Conservation (phyloP, 768 basidiomycete species). For the Xanthoconium purpureum region DNA sequence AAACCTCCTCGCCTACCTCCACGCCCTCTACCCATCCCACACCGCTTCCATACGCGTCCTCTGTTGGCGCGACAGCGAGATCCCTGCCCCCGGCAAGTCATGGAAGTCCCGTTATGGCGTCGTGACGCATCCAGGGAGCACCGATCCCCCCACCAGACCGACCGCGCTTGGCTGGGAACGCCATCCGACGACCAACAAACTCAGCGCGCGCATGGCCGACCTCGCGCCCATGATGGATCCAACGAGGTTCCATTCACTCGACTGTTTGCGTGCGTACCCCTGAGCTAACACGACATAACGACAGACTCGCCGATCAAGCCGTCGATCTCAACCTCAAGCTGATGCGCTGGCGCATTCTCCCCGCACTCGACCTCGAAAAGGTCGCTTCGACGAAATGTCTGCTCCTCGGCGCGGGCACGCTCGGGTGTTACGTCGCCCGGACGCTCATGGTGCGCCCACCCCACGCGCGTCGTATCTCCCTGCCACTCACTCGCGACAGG, state of each 20-base stretch:
- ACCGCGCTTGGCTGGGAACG: conserved; percentile 94
- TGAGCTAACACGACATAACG: neutral
- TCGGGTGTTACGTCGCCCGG: conserved; percentile 94
- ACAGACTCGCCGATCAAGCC: conserved; percentile 88
- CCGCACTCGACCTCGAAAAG: conserved; percentile 83
- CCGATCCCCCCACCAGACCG: conserved; percentile 36
- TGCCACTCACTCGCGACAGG: conserved; percentile 43
- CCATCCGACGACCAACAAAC: conserved; percentile 73
- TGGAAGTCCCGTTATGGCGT: conserved; percentile 69
- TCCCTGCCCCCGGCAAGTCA: conserved; percentile 34
- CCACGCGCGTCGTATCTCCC: fast-evolving
- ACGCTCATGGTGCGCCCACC: conserved; percentile 65
- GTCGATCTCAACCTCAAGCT: conserved; percentile 97
- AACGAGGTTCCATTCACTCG: conserved; percentile 43
- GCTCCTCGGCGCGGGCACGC: conserved; percentile 90
- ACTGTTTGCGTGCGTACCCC: neutral
- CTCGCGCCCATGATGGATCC: conserved; percentile 98
- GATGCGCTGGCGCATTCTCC: conserved; percentile 97
- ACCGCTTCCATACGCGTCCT: conserved; percentile 58
- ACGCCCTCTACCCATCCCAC: conserved; percentile 50
- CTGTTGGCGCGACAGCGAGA: conserved; percentile 71
- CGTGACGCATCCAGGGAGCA: conserved; percentile 30
- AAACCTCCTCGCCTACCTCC: conserved; percentile 84
- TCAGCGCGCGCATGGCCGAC: conserved; percentile 85
- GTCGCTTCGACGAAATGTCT: conserved; percentile 78